Evolutionary conservation across 768 basidiomycete genomes (phyloP).

Genomic region (Phanerochaete carnosa): DNA sequence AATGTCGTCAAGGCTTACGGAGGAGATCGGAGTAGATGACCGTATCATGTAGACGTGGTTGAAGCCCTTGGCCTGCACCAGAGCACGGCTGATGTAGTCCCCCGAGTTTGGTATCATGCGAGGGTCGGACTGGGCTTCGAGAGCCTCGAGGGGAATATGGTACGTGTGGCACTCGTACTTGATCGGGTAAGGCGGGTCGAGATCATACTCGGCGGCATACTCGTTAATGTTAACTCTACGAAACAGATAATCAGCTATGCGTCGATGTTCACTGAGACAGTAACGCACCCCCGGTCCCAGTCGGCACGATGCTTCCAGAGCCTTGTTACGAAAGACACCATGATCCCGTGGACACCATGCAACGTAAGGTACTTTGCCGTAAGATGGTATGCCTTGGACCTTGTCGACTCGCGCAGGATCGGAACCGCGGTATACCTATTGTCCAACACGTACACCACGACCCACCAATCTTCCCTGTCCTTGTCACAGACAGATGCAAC

Average conservation of each 20-base stretch:
- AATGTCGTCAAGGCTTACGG: conserved; percentile 37
- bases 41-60: conserved; percentile 35
- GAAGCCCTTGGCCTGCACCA: conserved; percentile 36
- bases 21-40: conserved; percentile 33
- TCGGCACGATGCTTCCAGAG: conserved; percentile 17
- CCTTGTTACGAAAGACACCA: conserved; percentile 49
- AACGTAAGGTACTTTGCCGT: conserved; percentile 57
- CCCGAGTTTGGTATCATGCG: conserved; percentile 35
- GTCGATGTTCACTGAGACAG: neutral
- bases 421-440: conserved; percentile 9
- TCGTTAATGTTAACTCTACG: conserved; percentile 36
- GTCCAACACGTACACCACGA: conserved; percentile 9
- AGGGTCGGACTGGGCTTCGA: conserved; percentile 44
- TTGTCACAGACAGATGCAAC: conserved; percentile 11
- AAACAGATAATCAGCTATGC: neutral
- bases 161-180: conserved; percentile 44
- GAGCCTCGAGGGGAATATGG: conserved; percentile 35
- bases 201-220: conserved; percentile 30
- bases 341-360: conserved; percentile 43
- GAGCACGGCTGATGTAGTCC: conserved; percentile 34
- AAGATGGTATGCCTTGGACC: conserved; percentile 50
- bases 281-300: conserved; percentile 4
- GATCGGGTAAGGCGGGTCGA: conserved; percentile 42
- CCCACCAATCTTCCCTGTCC: conserved; percentile 4
- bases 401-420: conserved; percentile 29